Conservation (phyloP, 345 rosid genomes). For the Murraya paniculata region DNA sequence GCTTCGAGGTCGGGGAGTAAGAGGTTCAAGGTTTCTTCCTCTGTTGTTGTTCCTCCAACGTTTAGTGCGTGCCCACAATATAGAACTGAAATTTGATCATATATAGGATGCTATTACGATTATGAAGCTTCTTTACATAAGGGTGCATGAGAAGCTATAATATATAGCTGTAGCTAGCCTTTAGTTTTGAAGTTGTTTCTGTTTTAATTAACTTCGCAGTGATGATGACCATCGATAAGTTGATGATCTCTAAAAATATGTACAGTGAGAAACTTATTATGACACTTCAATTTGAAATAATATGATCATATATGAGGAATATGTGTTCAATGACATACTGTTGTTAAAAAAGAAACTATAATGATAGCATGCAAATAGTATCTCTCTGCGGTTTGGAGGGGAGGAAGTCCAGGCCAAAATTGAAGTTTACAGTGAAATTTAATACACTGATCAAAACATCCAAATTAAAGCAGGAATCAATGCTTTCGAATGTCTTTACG, state of each 20-base stretch:
- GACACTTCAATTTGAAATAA: not conserved
- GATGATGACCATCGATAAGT: not conserved
- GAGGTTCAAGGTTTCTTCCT: conserved; percentile 65
- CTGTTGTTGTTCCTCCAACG: conserved; percentile 59
- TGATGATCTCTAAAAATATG: not conserved
- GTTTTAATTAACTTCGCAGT: not conserved
- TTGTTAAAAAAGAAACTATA: too few species aligned
- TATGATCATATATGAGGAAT: not conserved
- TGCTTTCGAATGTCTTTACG: too few species aligned
- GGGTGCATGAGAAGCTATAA: not conserved
- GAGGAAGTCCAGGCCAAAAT: too few species aligned
- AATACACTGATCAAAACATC: not conserved
- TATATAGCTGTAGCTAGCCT: too few species aligned
- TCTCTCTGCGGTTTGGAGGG: too few species aligned
- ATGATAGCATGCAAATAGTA: too few species aligned
- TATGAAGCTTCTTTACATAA: not conserved
- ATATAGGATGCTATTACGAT: too few species aligned
- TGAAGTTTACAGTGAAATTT: too few species aligned
- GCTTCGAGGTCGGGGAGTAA: conserved; percentile 59
- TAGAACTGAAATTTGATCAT: conserved; percentile 12
- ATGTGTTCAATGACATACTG: not conserved
- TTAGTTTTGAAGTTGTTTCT: not conserved
- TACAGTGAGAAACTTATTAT: not conserved
- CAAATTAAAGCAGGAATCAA: too few species aligned
- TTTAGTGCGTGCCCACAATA: conserved; percentile 32